These are phyloP conservation scores for Toxoplasma gondii DNA, from an alignment of 169 alveolate genomes.

Conservation along the genomic window DNA sequence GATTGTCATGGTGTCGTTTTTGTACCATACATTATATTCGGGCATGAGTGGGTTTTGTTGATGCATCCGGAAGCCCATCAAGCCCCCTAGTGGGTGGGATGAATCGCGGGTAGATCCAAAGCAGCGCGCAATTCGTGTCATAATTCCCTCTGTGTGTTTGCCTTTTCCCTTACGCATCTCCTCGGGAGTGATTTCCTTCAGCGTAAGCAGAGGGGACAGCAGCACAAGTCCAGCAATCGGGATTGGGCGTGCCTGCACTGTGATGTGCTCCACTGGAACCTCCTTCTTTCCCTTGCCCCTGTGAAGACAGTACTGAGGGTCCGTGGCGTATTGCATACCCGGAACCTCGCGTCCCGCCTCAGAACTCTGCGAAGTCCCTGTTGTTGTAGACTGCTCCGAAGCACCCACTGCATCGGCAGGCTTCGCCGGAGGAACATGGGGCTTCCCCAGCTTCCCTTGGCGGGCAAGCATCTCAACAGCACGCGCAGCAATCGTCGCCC, in stretches of 20 bases:
- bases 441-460: not conserved
- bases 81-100: not conserved
- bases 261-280: not conserved
- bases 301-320: not conserved
- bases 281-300: not conserved
- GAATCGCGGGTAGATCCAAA: not conserved
- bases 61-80: not conserved
- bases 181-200: not conserved
- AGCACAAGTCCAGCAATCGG: conserved; percentile 17
- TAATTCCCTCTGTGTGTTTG: not conserved
- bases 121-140: not conserved
- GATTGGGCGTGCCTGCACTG: conserved; percentile 10
- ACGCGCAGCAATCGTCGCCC: not conserved
- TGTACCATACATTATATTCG: not conserved
- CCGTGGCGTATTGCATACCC: not conserved
- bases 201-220: conserved; percentile 10
- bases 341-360: not conserved
- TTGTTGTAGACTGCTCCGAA: not conserved
- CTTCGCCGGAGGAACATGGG: not conserved
- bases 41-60: not conserved
- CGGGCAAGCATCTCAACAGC: not conserved
- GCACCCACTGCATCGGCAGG: not conserved
- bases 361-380: not conserved
- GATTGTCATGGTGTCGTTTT: not conserved
- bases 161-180: not conserved